Evolutionary conservation across 257 asterid species (phyloP).

Genomic region (Oldenlandia corymbosa): DNA sequence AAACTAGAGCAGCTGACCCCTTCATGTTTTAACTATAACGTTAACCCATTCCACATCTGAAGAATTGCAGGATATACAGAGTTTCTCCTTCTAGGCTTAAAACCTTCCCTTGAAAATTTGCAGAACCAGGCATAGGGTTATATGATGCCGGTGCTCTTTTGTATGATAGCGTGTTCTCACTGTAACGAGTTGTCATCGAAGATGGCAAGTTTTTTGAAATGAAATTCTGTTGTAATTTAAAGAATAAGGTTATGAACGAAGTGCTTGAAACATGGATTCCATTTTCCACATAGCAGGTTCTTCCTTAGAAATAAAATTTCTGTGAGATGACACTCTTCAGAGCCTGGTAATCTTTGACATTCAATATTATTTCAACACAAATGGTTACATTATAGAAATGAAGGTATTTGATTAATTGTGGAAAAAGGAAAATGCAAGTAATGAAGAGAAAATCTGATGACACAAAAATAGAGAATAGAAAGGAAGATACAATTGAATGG

Average conservation of each 20-base stretch:
- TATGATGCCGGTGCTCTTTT: background rate
- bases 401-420: background rate
- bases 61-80: background rate
- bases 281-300: too few species aligned
- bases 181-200: background rate
- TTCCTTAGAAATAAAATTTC: background rate
- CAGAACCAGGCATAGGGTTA: background rate
- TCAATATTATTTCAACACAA: too few species aligned
- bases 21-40: background rate
- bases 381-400: too few species aligned
- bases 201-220: background rate
- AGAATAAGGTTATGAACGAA: slow-evolving; percentile 6
- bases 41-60: slow-evolving; percentile 10
- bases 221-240: background rate
- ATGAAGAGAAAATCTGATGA: background rate
- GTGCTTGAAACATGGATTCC: background rate
- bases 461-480: background rate
- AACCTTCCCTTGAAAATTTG: background rate
- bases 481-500: background rate
- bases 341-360: background rate
- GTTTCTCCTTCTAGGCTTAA: background rate
- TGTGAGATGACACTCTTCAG: background rate
- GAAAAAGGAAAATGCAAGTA: background rate
- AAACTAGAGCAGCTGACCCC: background rate
- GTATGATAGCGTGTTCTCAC: background rate